A percentile compares a stretch with the other conserved stretches of the same genome.
Evolutionary conservation across 2,329 filamentous ascomycete species (phyloP).

Genomic region (Achaetomium macrosporum): DNA sequence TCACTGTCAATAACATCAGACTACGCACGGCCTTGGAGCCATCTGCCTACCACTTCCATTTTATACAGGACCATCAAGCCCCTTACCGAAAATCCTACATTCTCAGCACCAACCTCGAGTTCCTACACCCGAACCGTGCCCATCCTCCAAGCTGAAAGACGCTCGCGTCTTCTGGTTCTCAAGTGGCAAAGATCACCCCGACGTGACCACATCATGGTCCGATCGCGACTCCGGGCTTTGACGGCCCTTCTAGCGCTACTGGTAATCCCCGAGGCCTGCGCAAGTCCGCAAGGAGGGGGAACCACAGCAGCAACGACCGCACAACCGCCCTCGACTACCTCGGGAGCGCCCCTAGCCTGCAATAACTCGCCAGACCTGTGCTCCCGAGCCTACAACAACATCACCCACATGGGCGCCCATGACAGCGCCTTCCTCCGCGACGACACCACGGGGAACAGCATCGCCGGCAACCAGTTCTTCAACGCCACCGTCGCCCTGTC

Average conservation of each 20-base stretch:
- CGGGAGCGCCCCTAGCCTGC: conserved; percentile 43
- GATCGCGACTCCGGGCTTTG: neutral
- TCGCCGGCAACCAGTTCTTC: conserved; percentile 67
- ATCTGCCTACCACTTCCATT: no score
- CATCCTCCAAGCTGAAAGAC: neutral
- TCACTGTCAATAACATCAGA: no score
- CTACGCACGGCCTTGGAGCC: no score
- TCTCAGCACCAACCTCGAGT: no score
- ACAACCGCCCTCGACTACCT: neutral
- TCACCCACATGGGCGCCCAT: conserved; percentile 74
- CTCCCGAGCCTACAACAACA: conserved; percentile 62
- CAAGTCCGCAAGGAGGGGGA: conserved; percentile 2
- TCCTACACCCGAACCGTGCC: no score
- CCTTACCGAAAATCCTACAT: no score
- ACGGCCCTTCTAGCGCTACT: conserved; percentile 1
- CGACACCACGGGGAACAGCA: conserved; percentile 51
- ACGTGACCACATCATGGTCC: neutral
- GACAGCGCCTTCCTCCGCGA: conserved; percentile 68
- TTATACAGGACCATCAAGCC: no score
- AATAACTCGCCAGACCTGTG: conserved; percentile 78
- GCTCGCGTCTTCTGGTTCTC: no score
- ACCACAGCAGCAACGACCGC: conserved; percentile 22
- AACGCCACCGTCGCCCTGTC: conserved; percentile 66
- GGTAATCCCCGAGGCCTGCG: neutral
- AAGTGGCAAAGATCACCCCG: neutral